Evolutionary conservation across 768 basidiomycete genomes (phyloP).

Genomic region (Xerocomus spinulosus): DNA sequence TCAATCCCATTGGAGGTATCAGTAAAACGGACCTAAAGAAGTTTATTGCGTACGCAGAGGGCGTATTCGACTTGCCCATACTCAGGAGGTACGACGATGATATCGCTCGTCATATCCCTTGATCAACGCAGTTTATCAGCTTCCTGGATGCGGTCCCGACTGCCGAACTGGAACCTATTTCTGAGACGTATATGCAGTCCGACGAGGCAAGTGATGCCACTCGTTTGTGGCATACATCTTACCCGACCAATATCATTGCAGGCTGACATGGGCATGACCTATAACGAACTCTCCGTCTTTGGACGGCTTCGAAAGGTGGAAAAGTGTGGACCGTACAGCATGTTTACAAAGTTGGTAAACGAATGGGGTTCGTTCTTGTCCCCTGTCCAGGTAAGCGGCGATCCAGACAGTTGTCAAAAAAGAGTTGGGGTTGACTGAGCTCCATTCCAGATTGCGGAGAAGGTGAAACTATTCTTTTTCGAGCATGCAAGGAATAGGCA

Average conservation of each 20-base stretch:
- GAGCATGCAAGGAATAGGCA: constrained; percentile 95
- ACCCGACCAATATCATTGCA: constrained; percentile 25
- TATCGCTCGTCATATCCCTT: neutral
- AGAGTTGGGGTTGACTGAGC: neutral
- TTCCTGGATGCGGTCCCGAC: constrained; percentile 92
- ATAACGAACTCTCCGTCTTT: constrained; percentile 91
- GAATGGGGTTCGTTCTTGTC: constrained; percentile 89
- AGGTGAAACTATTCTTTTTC: constrained; percentile 96
- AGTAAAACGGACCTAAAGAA: constrained; percentile 97
- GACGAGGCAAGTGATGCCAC: constrained; percentile 84
- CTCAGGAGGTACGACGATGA: constrained; percentile 54
- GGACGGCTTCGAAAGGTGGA: constrained; percentile 93
- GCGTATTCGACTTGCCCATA: constrained; percentile 79
- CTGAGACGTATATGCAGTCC: constrained; percentile 88
- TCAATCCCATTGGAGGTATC: constrained; percentile 98
- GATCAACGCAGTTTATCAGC: constrained; percentile 36
- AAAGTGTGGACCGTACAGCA: constrained; percentile 97
- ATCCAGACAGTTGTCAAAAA: too few relatives aligned
- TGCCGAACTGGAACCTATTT: constrained; percentile 94
- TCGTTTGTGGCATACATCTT: neutral
- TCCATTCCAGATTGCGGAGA: constrained; percentile 70
- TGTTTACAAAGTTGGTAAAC: constrained; percentile 90
- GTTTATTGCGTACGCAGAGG: constrained; percentile 83
- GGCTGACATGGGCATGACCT: constrained; percentile 99
- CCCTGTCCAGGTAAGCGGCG: constrained; percentile 63